Base-by-base conservation (phyloP, 441 rosid species). In the Corymbia citriodora region DNA sequence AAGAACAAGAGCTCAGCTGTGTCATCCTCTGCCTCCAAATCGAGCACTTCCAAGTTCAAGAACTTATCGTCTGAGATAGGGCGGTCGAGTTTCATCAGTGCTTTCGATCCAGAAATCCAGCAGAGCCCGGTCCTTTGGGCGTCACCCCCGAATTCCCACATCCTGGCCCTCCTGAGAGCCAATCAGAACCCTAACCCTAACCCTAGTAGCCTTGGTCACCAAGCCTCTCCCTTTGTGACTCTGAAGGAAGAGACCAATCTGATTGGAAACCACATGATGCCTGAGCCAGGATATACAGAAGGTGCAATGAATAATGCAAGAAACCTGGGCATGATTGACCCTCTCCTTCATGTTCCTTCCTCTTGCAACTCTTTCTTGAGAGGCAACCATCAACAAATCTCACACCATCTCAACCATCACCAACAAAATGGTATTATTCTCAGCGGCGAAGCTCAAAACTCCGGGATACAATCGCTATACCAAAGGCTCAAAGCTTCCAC, bases 401-500 rank as follows among this genome's bases (percentile, higher is more conserved):
- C 90, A 18, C 96, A 95, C 89, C 95, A 95, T 25, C 86, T 55
- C 72, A 45, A 48, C 70, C 89, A 53, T 90, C 91, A 90, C 29
- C 89, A 68, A 27, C 19, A 89, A 90, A 81, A 88, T 88, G 12
- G 90, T 87, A 57, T 49, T 54, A n/a, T 53, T 33, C 33, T 53
- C 53, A 10, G 63, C 10, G 92, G 92, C 17, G 96, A 92, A 57
- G 93, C 91, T 72, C 96, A 95, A 85, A 96, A 94, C 91, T 90
- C 94, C 17, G 97, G 96, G 87, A 87, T 95, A 36, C 97, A 95
- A 91, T 96, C 95, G 45, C 92, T 95, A 89, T 95, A 95, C 90
- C 96, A 96, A 87, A 94, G 96, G 93, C 94, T 94, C 61, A 94
- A 92, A 92, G 90, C 94, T 90, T 93, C 92, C 52, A 29, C 96